Conservation (phyloP, 2,329 filamentous ascomycete species). For the Phyllachora maydis region DNA sequence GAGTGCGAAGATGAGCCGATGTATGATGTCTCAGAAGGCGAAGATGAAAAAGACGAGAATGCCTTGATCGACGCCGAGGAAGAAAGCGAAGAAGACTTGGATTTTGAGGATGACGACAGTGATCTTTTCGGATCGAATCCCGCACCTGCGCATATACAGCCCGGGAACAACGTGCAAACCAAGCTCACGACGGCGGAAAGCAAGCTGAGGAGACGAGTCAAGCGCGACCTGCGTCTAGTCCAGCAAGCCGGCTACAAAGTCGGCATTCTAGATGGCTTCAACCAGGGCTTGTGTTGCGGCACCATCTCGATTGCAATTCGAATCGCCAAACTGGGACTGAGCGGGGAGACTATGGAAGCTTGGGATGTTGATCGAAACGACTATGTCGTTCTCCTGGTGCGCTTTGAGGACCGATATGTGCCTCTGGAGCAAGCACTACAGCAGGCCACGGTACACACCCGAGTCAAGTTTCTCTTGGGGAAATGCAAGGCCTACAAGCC, state of each 20-base stretch:
- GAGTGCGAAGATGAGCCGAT: slow-evolving; percentile 9
- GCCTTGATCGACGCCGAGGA: slow-evolving; percentile 8
- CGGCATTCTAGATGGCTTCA: slow-evolving; percentile 33
- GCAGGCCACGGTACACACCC: slow-evolving; percentile 13
- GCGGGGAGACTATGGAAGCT: slow-evolving; percentile 52
- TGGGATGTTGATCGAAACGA: slow-evolving; percentile 50
- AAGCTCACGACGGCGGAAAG: too few species aligned
- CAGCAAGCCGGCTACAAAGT: slow-evolving; percentile 50
- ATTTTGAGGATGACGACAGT: too few species aligned
- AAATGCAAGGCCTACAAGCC: slow-evolving; percentile 58
- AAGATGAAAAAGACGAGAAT: slow-evolving; percentile 4
- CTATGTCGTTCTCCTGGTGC: slow-evolving; percentile 55
- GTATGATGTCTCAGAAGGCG: slow-evolving; percentile 5
- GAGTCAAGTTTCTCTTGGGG: slow-evolving; percentile 44
- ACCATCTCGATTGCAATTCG: slow-evolving; percentile 48
- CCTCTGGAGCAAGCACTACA: slow-evolving; percentile 30
- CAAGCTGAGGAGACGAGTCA: too few species aligned
- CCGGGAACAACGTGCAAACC: too few species aligned
- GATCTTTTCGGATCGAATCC: too few species aligned
- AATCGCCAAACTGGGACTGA: slow-evolving; percentile 49
- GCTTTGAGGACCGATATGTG: slow-evolving; percentile 40
- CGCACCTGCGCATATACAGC: too few species aligned
- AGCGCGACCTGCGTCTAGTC: slow-evolving; percentile 36
- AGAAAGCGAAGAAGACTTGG: too few species aligned
- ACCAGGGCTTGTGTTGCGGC: slow-evolving; percentile 15